A percentile compares a stretch with the other conserved stretches of the same genome.
Conservation (phyloP, 2,329 filamentous ascomycete genomes). For the Trichoderma polysporum region DNA sequence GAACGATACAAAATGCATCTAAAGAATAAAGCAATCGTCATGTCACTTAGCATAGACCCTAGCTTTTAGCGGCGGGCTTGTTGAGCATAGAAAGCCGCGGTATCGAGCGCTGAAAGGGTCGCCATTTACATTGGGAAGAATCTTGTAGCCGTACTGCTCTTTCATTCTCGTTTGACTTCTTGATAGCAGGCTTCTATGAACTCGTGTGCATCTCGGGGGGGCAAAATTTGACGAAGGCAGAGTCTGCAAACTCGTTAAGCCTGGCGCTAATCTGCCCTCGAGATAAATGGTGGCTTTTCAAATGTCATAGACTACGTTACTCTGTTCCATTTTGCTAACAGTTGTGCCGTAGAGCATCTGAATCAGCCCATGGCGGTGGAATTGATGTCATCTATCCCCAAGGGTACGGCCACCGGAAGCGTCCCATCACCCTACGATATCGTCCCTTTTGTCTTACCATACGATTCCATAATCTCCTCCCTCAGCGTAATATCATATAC, state of each 20-base stretch:
- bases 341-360: slow-evolving; percentile 66
- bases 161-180: slow-evolving; percentile 39
- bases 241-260: slow-evolving; percentile 42
- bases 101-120: slow-evolving; percentile 64
- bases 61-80: slow-evolving; percentile 66
- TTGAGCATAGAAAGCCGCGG: slow-evolving; percentile 62
- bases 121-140: slow-evolving; percentile 70
- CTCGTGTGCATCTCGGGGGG: slow-evolving; percentile 36
- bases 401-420: slow-evolving; percentile 58
- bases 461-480: slow-evolving; percentile 52
- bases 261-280: slow-evolving; percentile 41
- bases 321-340: slow-evolving; percentile 48
- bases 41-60: slow-evolving; percentile 77
- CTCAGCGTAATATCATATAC: slow-evolving; percentile 62
- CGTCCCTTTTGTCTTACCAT: slow-evolving; percentile 58
- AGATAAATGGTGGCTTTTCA: slow-evolving; percentile 39
- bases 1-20: slow-evolving; percentile 72
- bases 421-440: slow-evolving; percentile 63
- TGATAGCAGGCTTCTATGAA: slow-evolving; percentile 41
- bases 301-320: slow-evolving; percentile 47
- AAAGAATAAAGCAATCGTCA: slow-evolving; percentile 65
- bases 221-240: slow-evolving; percentile 47
- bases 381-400: slow-evolving; percentile 62
- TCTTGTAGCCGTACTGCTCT: slow-evolving; percentile 59
- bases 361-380: slow-evolving; percentile 70